A percentile compares a stretch with the other conserved stretches of the same genome.
Evolutionary conservation across 2,329 filamentous ascomycete genomes (phyloP).

Genomic region (Colletotrichum abscissum): DNA sequence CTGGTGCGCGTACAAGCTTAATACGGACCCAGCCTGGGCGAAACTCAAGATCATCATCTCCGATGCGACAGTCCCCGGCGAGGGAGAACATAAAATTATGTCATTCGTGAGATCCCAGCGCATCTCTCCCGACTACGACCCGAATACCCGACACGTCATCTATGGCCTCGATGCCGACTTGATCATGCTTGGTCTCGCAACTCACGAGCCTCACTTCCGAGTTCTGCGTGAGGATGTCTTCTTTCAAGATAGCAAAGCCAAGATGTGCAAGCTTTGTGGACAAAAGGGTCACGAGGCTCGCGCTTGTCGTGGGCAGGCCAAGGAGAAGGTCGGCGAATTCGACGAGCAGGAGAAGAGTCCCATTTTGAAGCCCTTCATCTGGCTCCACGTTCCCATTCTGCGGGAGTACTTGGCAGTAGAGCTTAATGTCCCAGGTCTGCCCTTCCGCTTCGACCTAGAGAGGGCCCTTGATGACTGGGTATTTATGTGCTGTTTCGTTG

Average conservation of each 20-base stretch:
- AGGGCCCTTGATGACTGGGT: conserved; percentile 97
- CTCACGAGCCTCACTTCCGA: conserved; percentile 96
- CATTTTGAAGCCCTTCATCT: conserved; percentile 92
- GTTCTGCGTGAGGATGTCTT: conserved; percentile 98
- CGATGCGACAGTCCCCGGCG: conserved; percentile 95
- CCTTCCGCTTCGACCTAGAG: conserved; percentile 93
- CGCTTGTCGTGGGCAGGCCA: conserved; percentile 83
- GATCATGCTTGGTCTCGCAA: conserved; percentile 97
- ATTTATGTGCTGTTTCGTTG: conserved; percentile 99
- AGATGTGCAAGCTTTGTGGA: conserved; percentile 88
- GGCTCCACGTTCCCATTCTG: conserved; percentile 92
- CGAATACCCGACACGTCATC: conserved; percentile 97
- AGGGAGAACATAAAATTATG: conserved; percentile 99
- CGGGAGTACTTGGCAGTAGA: conserved; percentile 94
- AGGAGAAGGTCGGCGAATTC: conserved; percentile 81
- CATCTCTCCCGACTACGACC: conserved; percentile 89
- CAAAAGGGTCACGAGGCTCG: conserved; percentile 92
- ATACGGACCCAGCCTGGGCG: conserved; percentile 95
- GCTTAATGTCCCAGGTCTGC: conserved; percentile 82
- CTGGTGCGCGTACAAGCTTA: conserved; percentile 98
- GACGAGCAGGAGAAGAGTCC: conserved; percentile 82
- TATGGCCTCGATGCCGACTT: conserved; percentile 98
- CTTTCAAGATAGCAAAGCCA: conserved; percentile 84
- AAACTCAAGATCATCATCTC: conserved; percentile 98
- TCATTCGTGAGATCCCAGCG: conserved; percentile 95